Conservation (phyloP, 352 stramenopile genomes). For the Stramenopiles sp. region DNA sequence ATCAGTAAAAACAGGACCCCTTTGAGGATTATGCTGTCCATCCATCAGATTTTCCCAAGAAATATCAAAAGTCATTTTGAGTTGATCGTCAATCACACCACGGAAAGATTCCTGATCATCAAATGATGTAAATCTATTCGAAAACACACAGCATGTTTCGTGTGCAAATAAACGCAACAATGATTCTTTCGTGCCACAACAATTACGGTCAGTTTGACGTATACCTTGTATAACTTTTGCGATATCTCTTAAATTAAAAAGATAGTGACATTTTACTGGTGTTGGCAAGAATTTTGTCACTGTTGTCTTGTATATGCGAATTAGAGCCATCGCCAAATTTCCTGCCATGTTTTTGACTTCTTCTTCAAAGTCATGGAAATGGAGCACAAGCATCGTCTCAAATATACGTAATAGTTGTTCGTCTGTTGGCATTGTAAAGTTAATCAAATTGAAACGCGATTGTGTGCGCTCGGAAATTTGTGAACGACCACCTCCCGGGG, state of each 20-base stretch:
- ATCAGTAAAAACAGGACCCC: conserved; percentile 14
- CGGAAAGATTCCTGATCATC: conserved; percentile 36
- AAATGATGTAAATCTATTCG: conserved; percentile 47
- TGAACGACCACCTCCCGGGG: conserved; percentile 58
- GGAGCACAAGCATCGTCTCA: conserved; percentile 46
- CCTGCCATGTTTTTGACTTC: conserved; percentile 31
- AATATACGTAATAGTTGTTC: conserved; percentile 61
- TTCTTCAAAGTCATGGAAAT: conserved; percentile 40
- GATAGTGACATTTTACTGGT: conserved; percentile 73
- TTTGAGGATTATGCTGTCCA: conserved; percentile 28
- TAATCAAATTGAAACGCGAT: conserved; percentile 73
- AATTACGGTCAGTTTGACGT: conserved; percentile 49
- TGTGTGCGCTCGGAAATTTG: conserved; percentile 61
- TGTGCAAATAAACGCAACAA: conserved; percentile 61
- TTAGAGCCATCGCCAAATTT: conserved; percentile 35
- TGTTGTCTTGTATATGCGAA: conserved; percentile 50
- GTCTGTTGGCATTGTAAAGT: conserved; percentile 48
- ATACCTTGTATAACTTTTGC: conserved; percentile 58
- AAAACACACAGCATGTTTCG: conserved; percentile 58
- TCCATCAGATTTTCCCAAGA: conserved; percentile 27
- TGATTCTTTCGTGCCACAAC: conserved; percentile 24
- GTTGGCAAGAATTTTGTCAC: conserved; percentile 53
- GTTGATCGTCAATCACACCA: conserved; percentile 27
- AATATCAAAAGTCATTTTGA: conserved; percentile 28
- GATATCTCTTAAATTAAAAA: conserved; percentile 74